Conservation (phyloP, 2,329 filamentous ascomycete species). For the Neonectria faginata region DNA sequence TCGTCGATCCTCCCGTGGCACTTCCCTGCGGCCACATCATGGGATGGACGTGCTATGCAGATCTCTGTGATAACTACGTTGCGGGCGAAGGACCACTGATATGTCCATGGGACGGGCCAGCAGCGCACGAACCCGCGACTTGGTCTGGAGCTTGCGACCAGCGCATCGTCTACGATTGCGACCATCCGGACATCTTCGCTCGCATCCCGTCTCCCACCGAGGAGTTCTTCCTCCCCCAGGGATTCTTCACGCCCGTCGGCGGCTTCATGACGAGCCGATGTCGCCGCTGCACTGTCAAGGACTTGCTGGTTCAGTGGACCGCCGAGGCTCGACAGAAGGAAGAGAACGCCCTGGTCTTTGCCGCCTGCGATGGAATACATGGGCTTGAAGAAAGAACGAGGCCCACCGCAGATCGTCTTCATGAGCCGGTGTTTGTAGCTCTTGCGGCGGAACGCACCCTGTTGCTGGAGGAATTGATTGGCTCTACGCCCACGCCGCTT, state of each 20-base stretch:
- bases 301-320: slow-evolving; percentile 28
- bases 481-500: slow-evolving; percentile 15
- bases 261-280: slow-evolving; percentile 24
- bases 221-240: slow-evolving; percentile 8
- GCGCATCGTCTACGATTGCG: slow-evolving; percentile 35
- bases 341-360: slow-evolving; percentile 6
- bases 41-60: slow-evolving; percentile 30
- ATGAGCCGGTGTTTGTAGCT: slow-evolving; percentile 1
- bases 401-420: neutral
- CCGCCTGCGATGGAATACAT: neutral
- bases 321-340: slow-evolving; percentile 2
- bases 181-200: slow-evolving; percentile 16
- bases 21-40: slow-evolving; percentile 43
- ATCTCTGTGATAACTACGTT: slow-evolving; percentile 11
- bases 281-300: slow-evolving; percentile 28
- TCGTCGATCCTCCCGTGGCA: slow-evolving; percentile 12
- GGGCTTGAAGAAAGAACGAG: slow-evolving; percentile 7
- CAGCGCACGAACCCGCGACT: slow-evolving; percentile 13
- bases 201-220: neutral
- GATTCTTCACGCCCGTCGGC: slow-evolving; percentile 4
- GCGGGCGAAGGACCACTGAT: neutral
- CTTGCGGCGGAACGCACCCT: neutral
- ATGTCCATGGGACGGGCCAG: slow-evolving; percentile 37
- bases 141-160: slow-evolving; percentile 27
- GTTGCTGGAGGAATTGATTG: slow-evolving; percentile 15